Evolutionary conservation across 2,329 filamentous ascomycete species (phyloP).

Genomic region (Hymenotorrendiella dingleyae): DNA sequence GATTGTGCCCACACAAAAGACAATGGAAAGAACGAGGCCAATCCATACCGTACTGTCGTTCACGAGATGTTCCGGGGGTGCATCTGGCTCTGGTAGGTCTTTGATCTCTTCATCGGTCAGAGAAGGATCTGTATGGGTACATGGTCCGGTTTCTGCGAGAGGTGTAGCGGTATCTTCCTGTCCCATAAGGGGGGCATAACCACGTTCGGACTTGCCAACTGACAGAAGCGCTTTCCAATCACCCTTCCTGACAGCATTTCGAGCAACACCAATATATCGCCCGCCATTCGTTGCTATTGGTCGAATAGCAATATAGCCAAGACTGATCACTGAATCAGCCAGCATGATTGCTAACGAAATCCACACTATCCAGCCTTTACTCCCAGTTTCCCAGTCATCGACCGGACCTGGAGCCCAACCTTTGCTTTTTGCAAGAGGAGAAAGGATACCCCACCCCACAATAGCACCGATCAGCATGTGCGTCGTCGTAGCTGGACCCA

Average conservation of each 20-base stretch:
- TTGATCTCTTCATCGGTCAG: conserved; percentile 17
- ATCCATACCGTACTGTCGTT: conserved; percentile 63
- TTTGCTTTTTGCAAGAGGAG: conserved; percentile 75
- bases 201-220: conserved; percentile 14
- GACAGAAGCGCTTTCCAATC: conserved; percentile 27
- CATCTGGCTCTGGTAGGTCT: conserved; percentile 55
- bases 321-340: conserved; percentile 81
- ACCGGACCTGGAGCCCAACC: conserved; percentile 89
- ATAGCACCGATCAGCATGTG: conserved; percentile 92
- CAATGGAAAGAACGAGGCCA: conserved; percentile 70
- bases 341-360: conserved; percentile 94
- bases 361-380: conserved; percentile 99
- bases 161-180: conserved; percentile 17
- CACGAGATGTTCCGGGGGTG: conserved; percentile 77
- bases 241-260: conserved; percentile 20
- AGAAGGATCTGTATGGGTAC: not conserved
- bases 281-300: conserved; percentile 48
- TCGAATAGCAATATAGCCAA: conserved; percentile 69
- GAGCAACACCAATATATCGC: conserved; percentile 32
- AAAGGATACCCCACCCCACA: conserved; percentile 85
- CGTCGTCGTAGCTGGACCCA: conserved; percentile 90
- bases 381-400: conserved; percentile 83
- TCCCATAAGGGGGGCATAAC: conserved; percentile 24
- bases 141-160: conserved; percentile 8
- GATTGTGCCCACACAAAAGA: conserved; percentile 75